Percentiles rank a stretch among this genome's conserved stretches.
These are phyloP conservation scores for Myxozyma vanderwaltii DNA, from an alignment of 805 yeast species.

Conservation along the genomic window DNA sequence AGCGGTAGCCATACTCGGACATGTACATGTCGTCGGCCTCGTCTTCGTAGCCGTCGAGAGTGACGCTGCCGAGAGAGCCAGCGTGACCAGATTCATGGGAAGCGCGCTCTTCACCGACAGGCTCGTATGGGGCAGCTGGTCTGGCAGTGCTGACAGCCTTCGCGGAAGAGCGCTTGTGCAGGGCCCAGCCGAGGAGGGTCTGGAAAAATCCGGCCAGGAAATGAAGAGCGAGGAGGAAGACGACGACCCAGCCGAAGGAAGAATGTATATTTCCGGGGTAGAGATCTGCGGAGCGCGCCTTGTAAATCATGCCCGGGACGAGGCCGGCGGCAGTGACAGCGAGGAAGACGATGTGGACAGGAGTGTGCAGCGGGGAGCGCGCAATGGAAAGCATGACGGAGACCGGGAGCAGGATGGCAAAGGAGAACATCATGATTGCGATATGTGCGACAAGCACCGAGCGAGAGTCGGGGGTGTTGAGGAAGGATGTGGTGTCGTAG, in stretches of 20 bases:
- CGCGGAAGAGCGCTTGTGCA: constrained; percentile 24
- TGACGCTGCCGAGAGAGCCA: constrained; percentile 17
- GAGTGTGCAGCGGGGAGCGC: constrained; percentile 59
- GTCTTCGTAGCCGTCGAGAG: constrained; percentile 25
- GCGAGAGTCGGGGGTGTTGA: constrained; percentile 28
- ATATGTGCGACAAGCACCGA: constrained; percentile 28
- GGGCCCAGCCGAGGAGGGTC: constrained; percentile 51
- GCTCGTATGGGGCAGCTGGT: constrained; percentile 2
- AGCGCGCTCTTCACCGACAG: constrained; percentile 4
- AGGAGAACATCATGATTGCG: constrained; percentile 30
- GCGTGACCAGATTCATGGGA: constrained; percentile 16
- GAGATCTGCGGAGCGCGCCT: constrained; percentile 58
- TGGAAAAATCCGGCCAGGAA: constrained; percentile 56
- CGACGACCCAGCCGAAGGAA: constrained; percentile 62
- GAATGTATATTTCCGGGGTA: constrained; percentile 79
- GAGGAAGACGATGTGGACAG: constrained; percentile 56
- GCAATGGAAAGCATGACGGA: constrained; percentile 61
- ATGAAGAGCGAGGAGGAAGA: constrained; percentile 57
- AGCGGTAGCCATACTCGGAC: constrained; percentile 32
- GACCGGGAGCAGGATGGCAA: constrained; percentile 28
- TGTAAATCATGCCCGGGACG: constrained; percentile 54
- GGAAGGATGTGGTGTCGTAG: constrained; percentile 36
- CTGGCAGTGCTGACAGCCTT: not conserved
- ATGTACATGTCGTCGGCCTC: constrained; percentile 6
- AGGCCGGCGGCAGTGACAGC: constrained; percentile 53